Evolutionary conservation across 208 protist species (phyloP).

Genomic region (Trypanosoma mega): DNA sequence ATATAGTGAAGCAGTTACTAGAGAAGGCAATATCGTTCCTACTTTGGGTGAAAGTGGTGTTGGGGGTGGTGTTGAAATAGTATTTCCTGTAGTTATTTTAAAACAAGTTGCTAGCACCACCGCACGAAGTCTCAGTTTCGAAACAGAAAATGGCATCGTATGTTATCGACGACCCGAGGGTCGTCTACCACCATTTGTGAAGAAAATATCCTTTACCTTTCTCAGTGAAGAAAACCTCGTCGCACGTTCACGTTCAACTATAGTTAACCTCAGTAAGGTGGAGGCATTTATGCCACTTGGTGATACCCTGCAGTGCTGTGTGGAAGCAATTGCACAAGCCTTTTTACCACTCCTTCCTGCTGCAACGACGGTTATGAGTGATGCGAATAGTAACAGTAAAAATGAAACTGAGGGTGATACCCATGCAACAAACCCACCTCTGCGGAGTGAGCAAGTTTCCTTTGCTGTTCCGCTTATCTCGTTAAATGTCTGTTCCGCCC

Average conservation of each 20-base stretch:
- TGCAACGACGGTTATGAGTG: not conserved
- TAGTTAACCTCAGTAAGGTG: conserved; percentile 17
- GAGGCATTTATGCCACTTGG: conserved; percentile 36
- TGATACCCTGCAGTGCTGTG: conserved; percentile 29
- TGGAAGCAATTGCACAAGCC: conserved; percentile 29
- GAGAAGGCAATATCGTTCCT: too few relatives aligned
- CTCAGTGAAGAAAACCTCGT: conserved; percentile 20
- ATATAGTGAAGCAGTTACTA: too few relatives aligned
- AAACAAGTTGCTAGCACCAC: conserved; percentile 22
- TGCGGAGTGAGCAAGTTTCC: conserved; percentile 1
- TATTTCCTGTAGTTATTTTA: conserved; percentile 24
- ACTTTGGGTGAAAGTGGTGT: too few relatives aligned
- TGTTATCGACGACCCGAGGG: conserved; percentile 14
- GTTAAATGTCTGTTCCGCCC: conserved; percentile 19
- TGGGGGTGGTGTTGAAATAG: conserved; percentile 8
- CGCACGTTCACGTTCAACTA: conserved; percentile 3
- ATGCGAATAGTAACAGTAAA: conserved; percentile 1
- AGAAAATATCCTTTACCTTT: conserved; percentile 23
- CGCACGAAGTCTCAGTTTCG: conserved; percentile 8
- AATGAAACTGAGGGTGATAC: not conserved
- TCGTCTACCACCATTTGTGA: conserved; percentile 21
- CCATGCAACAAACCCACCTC: not conserved
- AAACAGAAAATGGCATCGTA: conserved; percentile 28
- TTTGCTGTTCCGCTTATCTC: conserved; percentile 23
- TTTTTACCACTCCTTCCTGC: conserved; percentile 24